Evolutionary conservation across 2,329 filamentous ascomycete genomes (phyloP), one percentile per base, ranked within the genome.

Genomic region (Ascochyta rabiei): DNA sequence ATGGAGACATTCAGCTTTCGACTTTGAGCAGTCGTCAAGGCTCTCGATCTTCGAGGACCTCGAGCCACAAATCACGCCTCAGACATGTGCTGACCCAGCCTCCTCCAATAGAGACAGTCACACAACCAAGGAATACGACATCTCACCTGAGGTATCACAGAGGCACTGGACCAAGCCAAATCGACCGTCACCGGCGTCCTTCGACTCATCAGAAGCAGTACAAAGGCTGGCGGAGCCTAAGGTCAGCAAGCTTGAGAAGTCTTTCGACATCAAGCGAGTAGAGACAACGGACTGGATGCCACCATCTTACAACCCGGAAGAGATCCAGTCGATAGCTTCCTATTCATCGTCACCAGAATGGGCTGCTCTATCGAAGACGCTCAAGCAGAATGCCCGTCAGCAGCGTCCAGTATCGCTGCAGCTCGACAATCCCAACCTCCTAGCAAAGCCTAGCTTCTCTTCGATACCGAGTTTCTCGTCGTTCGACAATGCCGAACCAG

Each of bases 281-380:
- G 46, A 59, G 15, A 53, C 61, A 19, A 56, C 59, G 41, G 46
- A 48, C 34, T 54, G 41, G 45, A 52, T 60, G 48, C 63, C 62
- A 13, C 63, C 65, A 6, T 66, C 65, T 5, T 68, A 66, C 39
- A 60, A 61, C 15, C 37, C 57, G 28, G 52, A 54, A 28, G 52
- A 54, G 41, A 54, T 54, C 23, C 52, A 54, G 15, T 56, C 53
- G 24, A 51, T 51, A 50, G 46, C 41, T 12, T 56, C 53, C 18
- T 64, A 68, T 39, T 53, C 64, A 2, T 48, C 63, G 15, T 60
- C 62, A 15, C 60, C 65, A 40, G 59, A 68, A 49, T 68, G 65
- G 65, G 58, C 61, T 21, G 57, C 57, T 23, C 63, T 64, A 18
- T 63, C 65, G 19, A 39, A 55, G 23, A 57, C 65, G 6, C 52